phyloP scores from a whole-genome alignment of 805 yeast genomes.

The Wickerhamiella siamensis region DNA sequence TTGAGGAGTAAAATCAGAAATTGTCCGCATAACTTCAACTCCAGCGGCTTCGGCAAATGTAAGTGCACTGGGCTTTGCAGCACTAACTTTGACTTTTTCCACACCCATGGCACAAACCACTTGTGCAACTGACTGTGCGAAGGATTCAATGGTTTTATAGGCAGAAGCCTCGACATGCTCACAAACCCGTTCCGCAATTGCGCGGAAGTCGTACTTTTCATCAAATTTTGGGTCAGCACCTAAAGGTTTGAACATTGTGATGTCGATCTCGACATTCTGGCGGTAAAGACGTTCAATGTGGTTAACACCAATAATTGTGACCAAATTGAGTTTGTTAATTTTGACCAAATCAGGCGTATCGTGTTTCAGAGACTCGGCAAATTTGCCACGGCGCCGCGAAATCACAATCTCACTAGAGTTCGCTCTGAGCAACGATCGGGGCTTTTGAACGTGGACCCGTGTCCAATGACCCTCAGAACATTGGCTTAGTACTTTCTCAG shows the following conservation, averaged over 20 bases:
- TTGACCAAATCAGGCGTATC: conserved; percentile 11
- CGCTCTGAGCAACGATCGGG: conserved; percentile 47
- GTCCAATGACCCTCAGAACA: conserved; percentile 36
- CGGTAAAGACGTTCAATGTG: conserved; percentile 72
- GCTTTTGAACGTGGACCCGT: conserved; percentile 30
- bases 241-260: conserved; percentile 29
- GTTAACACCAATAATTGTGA: conserved; percentile 85
- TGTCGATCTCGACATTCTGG: conserved; percentile 57
- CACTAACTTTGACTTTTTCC: conserved; percentile 38
- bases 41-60: conserved; percentile 84
- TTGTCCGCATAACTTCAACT: conserved; percentile 46
- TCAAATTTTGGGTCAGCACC: conserved; percentile 11
- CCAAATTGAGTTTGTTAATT: conserved; percentile 33
- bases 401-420: conserved; percentile 32
- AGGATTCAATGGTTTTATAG: conserved; percentile 87
- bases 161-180: conserved; percentile 59
- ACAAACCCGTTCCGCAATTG: conserved; percentile 35
- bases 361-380: conserved; percentile 7
- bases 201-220: conserved; percentile 26
- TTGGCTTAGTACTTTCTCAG: conserved; percentile 30
- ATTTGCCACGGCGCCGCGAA: conserved; percentile 22
- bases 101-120: conserved; percentile 34
- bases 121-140: conserved; percentile 60
- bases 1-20: conserved; percentile 26
- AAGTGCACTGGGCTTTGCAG: conserved; percentile 79